Evolutionary conservation across 768 basidiomycete species (phyloP), one percentile per base, ranked within the genome.

Genomic region (Termitomyces sp.): DNA sequence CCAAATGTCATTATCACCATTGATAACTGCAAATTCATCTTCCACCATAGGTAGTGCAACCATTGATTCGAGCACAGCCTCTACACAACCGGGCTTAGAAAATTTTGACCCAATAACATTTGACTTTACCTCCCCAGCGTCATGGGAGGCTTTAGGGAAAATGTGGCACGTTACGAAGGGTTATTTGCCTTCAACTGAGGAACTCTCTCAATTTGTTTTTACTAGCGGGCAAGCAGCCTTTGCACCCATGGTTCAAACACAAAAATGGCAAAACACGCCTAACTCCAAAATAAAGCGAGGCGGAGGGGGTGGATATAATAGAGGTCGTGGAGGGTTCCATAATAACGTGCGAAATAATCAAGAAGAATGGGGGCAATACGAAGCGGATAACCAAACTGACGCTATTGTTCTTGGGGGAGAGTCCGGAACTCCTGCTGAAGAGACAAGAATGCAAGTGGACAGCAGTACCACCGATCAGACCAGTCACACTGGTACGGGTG

Each of bases 71-170:
- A 72, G 68, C 69, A 70, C 70, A 66, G 62, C 63, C 54, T 66
- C 70, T 61, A 33, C 71, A 57, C 71, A 70, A 61, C 66, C 64
- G 61, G 85, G 86, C 65, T 73, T 92, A 70, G 84, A 88, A 59
- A 75, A 73, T 57, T 90, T 92, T 79, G 81, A 91, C 74, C 74
- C 83, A 64, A 66, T 80, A 61, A 78, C 80, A 48, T 94, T 94
- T 80, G 81, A 92, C 76, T 84, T 83, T 55, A 85, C 86, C 30
- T 77, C 80, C 45, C 81, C 92, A 54, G 70, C 81, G 53, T 86
- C 88, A 69, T 94, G 92, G 92, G 84, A 87, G 75, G 80, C 82
- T 57, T 81, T 94, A 58, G 88, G 87, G 69, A 83, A 83, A 68
- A 84, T 90, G 77, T 93, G 88, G 89, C 72, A 79, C 67, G 76